A percentile compares a stretch with the other conserved stretches of the same genome.
These are phyloP conservation scores for Yamadazyma aaseri DNA, from an alignment of 1,139 yeast genomes.

Conservation along the genomic window DNA sequence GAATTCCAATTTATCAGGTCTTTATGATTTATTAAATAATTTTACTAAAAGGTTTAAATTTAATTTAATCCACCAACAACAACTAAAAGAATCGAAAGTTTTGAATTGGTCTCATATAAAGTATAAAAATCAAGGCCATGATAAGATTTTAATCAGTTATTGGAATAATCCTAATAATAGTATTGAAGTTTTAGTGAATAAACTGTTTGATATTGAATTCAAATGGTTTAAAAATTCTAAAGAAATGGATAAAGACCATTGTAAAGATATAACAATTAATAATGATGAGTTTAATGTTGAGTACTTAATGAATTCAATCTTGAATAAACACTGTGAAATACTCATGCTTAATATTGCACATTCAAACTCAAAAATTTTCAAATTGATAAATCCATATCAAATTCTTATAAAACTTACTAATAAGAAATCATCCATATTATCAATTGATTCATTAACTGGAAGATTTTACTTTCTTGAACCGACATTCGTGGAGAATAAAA, in stretches of 20 bases:
- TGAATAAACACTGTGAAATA: conserved; percentile 39
- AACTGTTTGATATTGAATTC: conserved; percentile 49
- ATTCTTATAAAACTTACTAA: conserved; percentile 35
- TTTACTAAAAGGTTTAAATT: conserved; percentile 75
- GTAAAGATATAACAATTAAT: conserved; percentile 9
- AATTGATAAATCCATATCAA: conserved; percentile 34
- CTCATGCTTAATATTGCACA: conserved; percentile 26
- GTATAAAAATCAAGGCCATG: conserved; percentile 54
- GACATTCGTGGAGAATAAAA: conserved; percentile 35
- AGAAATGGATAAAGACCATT: conserved; percentile 3
- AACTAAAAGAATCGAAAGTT: conserved; percentile 56
- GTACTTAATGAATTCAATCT: conserved; percentile 30
- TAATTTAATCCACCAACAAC: conserved; percentile 59
- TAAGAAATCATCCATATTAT: conserved; percentile 34
- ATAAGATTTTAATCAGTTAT: conserved; percentile 61
- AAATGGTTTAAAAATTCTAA: conserved; percentile 70
- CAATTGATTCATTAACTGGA: conserved; percentile 49
- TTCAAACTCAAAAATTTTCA: conserved; percentile 8
- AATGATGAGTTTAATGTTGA: conserved; percentile 34
- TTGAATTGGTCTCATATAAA: conserved; percentile 65
- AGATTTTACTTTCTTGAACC: conserved; percentile 45
- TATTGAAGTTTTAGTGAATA: conserved; percentile 67
- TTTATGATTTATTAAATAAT: conserved; percentile 67
- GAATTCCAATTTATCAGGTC: conserved; percentile 52
- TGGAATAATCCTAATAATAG: conserved; percentile 60